Conservation (phyloP, 768 basidiomycete genomes). For the Termitomyces sp. region DNA sequence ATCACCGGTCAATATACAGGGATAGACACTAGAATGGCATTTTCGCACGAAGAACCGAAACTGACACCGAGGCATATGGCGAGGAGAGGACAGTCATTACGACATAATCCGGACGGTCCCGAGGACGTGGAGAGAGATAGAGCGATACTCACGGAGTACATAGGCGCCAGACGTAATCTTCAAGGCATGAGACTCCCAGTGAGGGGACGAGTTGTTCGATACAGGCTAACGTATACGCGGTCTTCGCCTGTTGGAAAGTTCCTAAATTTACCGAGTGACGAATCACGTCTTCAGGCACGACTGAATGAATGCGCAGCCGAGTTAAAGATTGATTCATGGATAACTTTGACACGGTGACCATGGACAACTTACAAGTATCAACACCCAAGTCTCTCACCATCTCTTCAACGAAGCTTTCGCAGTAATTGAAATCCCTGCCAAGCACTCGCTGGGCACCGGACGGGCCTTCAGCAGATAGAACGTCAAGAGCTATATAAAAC, state of each 20-base stretch:
- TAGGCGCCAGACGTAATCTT: constrained; percentile 49
- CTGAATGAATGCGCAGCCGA: constrained; percentile 2
- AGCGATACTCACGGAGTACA: constrained; percentile 55
- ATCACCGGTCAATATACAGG: neutral
- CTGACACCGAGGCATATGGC: neutral
- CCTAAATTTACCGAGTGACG: neutral
- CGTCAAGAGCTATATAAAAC: constrained; percentile 74
- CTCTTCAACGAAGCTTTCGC: constrained; percentile 25
- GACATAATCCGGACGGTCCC: constrained; percentile 1
- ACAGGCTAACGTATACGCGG: constrained; percentile 64
- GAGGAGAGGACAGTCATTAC: neutral
- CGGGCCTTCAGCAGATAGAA: constrained; percentile 37
- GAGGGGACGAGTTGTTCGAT: constrained; percentile 74
- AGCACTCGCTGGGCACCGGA: constrained; percentile 19
- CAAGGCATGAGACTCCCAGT: constrained; percentile 47
- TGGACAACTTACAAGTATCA: constrained; percentile 8
- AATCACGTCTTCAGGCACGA: neutral
- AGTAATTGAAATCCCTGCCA: constrained; percentile 22
- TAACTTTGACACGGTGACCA: neutral
- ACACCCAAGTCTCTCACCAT: constrained; percentile 10
- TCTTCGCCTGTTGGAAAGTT: constrained; percentile 29
- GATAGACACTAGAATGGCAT: neutral
- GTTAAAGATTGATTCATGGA: neutral
- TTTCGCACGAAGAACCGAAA: neutral
- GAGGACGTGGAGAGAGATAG: constrained; percentile 1